Base-by-base conservation (phyloP, 2,329 filamentous ascomycete genomes). In the Neopestalotiopsis sp. region DNA sequence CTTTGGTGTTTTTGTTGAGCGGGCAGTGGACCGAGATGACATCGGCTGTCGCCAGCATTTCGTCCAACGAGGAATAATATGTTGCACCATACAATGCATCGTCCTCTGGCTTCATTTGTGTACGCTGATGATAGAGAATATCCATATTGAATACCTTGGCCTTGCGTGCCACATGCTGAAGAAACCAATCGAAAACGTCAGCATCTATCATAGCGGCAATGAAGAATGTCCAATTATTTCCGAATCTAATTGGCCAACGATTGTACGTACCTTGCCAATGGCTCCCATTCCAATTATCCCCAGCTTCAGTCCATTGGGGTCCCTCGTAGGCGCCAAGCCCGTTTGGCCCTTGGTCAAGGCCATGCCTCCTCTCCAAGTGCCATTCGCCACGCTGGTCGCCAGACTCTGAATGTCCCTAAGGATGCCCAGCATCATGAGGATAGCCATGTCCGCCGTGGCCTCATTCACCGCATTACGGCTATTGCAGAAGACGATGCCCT, bases 401-500 rank as follows among this genome's bases (percentile, higher is more conserved):
- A 80, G 80, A 1, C 76, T 73, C 2, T 73, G 79, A 0, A 83
- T 80, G 69, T 88, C 83, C 64, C 85, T 82, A 20, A 88, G 72
- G 1, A 82, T 75, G 0, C 77, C 75, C 0, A 81, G 66, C 0
- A 68, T 72, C 0, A 81, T 65, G 49, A 80, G 80, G 40, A 80
- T 71, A 12, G 86, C 82, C 81, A 86, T 84, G 61, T 86, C 84
- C 0, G 84, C 84, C 0, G 84, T 86, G 2, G 86, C 84, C 67
- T 89, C 84, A 0, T 86, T 82, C 0, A 86, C 86, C 0, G 86
- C 87, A 69, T 89, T 81, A 2, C 84, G 75, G 0, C 82, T 82
- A 71, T 88, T 89, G 77, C 85, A 89, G 73, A 89, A 88, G 76
- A 80, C 85, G 32, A 89, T 81, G 4, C 77, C 78, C 9, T 81